These are phyloP conservation scores for Termitomyces titanicus DNA, from an alignment of 768 basidiomycete genomes.

Conservation along the genomic window DNA sequence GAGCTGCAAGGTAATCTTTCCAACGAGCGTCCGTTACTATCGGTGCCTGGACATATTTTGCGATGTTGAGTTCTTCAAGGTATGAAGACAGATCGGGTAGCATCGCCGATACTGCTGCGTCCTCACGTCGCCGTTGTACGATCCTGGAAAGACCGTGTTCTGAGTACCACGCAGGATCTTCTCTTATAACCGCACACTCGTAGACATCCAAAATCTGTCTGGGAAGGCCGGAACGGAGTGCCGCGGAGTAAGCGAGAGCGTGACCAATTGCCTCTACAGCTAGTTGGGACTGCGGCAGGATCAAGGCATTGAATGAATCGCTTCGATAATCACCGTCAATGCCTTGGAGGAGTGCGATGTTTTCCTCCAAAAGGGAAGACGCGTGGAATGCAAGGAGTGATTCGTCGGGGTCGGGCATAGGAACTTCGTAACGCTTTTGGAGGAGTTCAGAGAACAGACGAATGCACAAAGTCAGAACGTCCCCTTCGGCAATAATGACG, in stretches of 20 bases:
- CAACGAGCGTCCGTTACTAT: slow-evolving; percentile 48
- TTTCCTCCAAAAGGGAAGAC: slow-evolving; percentile 42
- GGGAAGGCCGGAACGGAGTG: slow-evolving; percentile 38
- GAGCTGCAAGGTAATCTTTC: slow-evolving; percentile 39
- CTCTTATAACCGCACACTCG: slow-evolving; percentile 47
- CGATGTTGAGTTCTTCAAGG: slow-evolving; percentile 42
- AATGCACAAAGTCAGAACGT: slow-evolving; percentile 48
- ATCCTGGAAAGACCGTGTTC: slow-evolving; percentile 49
- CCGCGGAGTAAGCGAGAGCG: slow-evolving; percentile 57
- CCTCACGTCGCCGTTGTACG: slow-evolving; percentile 45
- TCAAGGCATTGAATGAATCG: slow-evolving; percentile 45
- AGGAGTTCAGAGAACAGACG: slow-evolving; percentile 59
- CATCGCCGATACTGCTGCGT: slow-evolving; percentile 39
- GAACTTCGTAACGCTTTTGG: slow-evolving; percentile 47
- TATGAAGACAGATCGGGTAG: slow-evolving; percentile 38
- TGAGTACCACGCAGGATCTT: slow-evolving; percentile 58
- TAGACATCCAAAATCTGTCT: slow-evolving; percentile 53
- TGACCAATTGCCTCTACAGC: slow-evolving; percentile 63
- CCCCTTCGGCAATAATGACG: slow-evolving; percentile 58
- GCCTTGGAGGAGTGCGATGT: slow-evolving; percentile 31
- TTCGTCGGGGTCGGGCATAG: slow-evolving; percentile 44
- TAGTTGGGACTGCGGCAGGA: slow-evolving; percentile 52
- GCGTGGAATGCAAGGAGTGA: slow-evolving; percentile 54
- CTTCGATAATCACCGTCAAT: slow-evolving; percentile 45
- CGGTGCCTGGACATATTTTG: slow-evolving; percentile 48